Evolutionary conservation across 768 basidiomycete genomes (phyloP).

Genomic region (Tricholomella constricta): DNA sequence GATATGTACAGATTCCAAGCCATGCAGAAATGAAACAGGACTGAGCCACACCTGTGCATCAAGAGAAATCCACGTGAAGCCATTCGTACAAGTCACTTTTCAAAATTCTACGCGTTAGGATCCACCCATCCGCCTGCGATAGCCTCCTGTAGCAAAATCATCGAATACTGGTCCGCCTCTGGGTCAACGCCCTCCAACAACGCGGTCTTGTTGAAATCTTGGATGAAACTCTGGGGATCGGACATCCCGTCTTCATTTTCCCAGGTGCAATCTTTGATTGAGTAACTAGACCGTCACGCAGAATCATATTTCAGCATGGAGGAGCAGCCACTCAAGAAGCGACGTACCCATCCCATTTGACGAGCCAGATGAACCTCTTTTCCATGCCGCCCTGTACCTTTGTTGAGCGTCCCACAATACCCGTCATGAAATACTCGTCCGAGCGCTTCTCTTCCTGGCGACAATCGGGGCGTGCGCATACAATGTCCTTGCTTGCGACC

Average conservation of each 20-base stretch:
- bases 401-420: slow-evolving; percentile 34
- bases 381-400: slow-evolving; percentile 26
- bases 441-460: slow-evolving; percentile 13
- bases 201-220: slow-evolving; percentile 31
- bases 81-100: not conserved
- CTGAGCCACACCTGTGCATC: too few species aligned
- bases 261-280: slow-evolving; percentile 36
- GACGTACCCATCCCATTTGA: slow-evolving; percentile 43
- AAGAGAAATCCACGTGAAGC: not conserved
- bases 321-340: not conserved
- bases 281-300: slow-evolving; percentile 28
- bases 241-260: slow-evolving; percentile 31
- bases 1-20: too few species aligned
- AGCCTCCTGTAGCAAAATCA: slow-evolving; percentile 34
- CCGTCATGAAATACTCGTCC: slow-evolving; percentile 33
- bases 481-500: slow-evolving; percentile 2
- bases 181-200: slow-evolving; percentile 30
- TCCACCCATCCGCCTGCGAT: slow-evolving; percentile 31
- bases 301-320: not conserved
- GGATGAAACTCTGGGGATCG: slow-evolving; percentile 28
- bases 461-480: slow-evolving; percentile 33
- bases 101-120: slow-evolving; percentile 8
- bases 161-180: slow-evolving; percentile 22
- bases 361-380: slow-evolving; percentile 31
- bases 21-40: too few species aligned